Conservation (phyloP, 352 stramenopile species). For the Phytophthora vignae region DNA sequence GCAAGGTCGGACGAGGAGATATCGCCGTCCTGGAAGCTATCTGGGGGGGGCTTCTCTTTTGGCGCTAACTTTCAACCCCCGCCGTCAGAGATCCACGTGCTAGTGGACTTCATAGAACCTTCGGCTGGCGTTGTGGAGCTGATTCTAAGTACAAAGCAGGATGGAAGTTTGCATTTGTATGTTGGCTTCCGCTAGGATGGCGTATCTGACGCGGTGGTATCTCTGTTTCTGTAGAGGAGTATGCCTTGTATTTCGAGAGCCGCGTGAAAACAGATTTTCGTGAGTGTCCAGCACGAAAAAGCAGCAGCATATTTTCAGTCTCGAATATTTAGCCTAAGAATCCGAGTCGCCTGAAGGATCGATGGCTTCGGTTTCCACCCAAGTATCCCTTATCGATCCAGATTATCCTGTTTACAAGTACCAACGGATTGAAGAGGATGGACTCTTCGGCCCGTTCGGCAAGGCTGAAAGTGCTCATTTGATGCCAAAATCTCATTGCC, state of each 20-base stretch:
- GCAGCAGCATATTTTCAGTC: background rate
- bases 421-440: constrained; percentile 2
- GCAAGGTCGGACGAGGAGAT: background rate
- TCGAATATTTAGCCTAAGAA: background rate
- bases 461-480: constrained; percentile 6
- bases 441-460: background rate
- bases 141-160: background rate
- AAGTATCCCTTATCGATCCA: background rate
- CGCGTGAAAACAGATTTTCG: background rate
- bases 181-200: background rate
- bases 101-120: background rate
- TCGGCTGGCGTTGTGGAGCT: background rate
- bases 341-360: background rate
- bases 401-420: constrained; percentile 3
- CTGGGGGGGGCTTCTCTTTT: background rate
- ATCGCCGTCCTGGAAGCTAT: background rate
- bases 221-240: background rate
- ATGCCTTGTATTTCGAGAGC: constrained; percentile 3
- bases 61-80: background rate
- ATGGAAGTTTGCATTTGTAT: background rate
- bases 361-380: background rate
- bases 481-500: constrained; percentile 1
- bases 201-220: too few relatives aligned
- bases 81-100: constrained; percentile 1
- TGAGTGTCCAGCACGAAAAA: background rate